These are phyloP conservation scores for Gloeopeniophorella convolvens DNA, from an alignment of 768 basidiomycete species.

Conservation along the genomic window DNA sequence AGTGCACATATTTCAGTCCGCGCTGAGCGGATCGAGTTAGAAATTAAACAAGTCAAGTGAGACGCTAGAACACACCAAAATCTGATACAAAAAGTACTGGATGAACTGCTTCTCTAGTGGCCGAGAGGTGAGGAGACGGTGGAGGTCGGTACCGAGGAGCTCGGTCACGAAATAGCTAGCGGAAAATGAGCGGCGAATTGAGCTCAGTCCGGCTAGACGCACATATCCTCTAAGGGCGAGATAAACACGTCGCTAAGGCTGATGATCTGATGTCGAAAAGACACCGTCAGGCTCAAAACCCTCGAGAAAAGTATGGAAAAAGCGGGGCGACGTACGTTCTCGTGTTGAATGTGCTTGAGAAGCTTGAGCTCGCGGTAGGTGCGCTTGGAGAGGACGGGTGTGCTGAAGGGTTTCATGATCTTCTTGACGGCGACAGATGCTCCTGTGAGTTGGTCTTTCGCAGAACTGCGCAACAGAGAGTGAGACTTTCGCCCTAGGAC, in stretches of 20 bases:
- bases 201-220: constrained; percentile 28
- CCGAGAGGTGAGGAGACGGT: constrained; percentile 91
- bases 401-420: constrained; percentile 99
- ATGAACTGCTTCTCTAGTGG: constrained; percentile 99
- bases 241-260: constrained; percentile 99
- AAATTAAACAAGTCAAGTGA: not conserved
- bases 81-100: constrained; percentile 99
- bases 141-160: constrained; percentile 94
- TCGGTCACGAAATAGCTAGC: constrained; percentile 97
- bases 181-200: not conserved
- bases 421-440: constrained; percentile 98
- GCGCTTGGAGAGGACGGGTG: constrained; percentile 95
- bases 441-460: constrained; percentile 91
- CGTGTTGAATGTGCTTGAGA: constrained; percentile 96
- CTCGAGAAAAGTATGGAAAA: constrained; percentile 2
- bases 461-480: constrained; percentile 49
- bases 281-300: not conserved
- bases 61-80: constrained; percentile 55
- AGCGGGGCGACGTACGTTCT: constrained; percentile 63
- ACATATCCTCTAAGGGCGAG: constrained; percentile 98
- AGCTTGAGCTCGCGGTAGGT: constrained; percentile 98
- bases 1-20: constrained; percentile 98
- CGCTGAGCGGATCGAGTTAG: constrained; percentile 45
- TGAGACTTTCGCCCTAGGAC: not conserved
- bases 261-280: constrained; percentile 65